Evolutionary conservation across 495 filamentous ascomycete genomes (phyloP), one percentile per base, ranked within the genome.

Genomic region (Tuber melanosporum): DNA sequence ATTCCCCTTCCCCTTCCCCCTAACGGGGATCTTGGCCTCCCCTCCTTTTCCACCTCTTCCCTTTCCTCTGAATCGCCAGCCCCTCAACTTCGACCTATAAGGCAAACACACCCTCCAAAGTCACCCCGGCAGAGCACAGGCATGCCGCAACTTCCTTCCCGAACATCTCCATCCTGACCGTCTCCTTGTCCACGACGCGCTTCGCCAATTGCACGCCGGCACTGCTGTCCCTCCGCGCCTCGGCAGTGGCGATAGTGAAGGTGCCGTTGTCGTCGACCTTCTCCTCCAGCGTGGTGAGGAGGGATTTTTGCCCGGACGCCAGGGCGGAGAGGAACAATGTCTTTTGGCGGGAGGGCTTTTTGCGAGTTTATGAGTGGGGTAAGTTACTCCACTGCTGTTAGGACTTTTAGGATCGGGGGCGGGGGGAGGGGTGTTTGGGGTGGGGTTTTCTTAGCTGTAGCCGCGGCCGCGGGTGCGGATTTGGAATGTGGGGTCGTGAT

Each of bases 311-410:
- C 17, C 76, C 62, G 46, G 45, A 14, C 69, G 74, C 74, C 8
- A 83, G 26, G 17, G 80, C 41, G 14, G 75, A 45, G 41, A 78
- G 75, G n/a, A 79, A 62, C 2, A 78, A 74, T 22, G 81, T 83
- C 49, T 78, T 76, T 45, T 80, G 78, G 0, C 52, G 3, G 71
- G 17, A 80, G 75, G 12, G 81, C 73, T 52, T 83, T 83, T 20
- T 80, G 73, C 44, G 80, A 76, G 42, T 78, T 74, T 5, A 66
- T 69, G 14, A 83, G 72, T 26, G 81, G 81, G 12, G 80, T 66
- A 22, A 83, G 71, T 57, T 80, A 75, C 45, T 83, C 81, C 71
- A 79, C 76, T 36, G 73, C 80, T 45, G 80, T 73, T 26, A 83
- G 71, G n/a, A 77, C 78, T 26, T 75, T 71, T n/a, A n/a, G n/a